A percentile compares a stretch with the other conserved stretches of the same genome.
Conservation (phyloP, 2,329 filamentous ascomycete species). For the Tricladium varicosporioides region DNA sequence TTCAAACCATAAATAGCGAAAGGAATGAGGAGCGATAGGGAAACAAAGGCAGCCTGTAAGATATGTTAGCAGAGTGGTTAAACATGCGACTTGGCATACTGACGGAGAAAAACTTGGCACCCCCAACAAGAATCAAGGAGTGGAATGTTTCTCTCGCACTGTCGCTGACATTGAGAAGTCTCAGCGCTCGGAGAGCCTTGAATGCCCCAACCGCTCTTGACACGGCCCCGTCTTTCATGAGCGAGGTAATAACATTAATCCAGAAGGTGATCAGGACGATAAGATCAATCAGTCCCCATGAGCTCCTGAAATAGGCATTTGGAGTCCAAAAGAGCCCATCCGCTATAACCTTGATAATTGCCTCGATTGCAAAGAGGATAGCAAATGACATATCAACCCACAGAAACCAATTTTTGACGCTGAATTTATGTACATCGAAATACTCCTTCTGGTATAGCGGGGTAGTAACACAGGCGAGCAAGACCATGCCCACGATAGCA, state of each 20-base stretch:
- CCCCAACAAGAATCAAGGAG: conserved; percentile 88
- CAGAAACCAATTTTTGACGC: conserved; percentile 82
- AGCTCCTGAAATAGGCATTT: conserved; percentile 93
- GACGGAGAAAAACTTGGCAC: conserved; percentile 77
- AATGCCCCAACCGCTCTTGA: conserved; percentile 93
- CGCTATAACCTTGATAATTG: conserved; percentile 86
- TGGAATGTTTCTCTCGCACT: conserved; percentile 96
- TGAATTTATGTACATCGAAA: conserved; percentile 60
- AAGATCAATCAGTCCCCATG: conserved; percentile 95
- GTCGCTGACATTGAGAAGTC: conserved; percentile 92
- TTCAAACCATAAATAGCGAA: conserved; percentile 97
- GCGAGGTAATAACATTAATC: conserved; percentile 85
- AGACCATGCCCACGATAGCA: conserved; percentile 95
- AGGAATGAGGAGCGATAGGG: conserved; percentile 87
- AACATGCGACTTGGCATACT: conserved; percentile 5
- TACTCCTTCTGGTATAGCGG: conserved; percentile 92
- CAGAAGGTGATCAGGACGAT: conserved; percentile 89
- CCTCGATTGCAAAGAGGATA: conserved; percentile 80
- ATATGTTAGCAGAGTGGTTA: conserved; percentile 37
- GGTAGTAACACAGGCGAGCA: conserved; percentile 90
- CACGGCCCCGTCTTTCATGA: conserved; percentile 78
- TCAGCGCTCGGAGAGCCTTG: conserved; percentile 88
- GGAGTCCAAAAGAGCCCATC: conserved; percentile 96
- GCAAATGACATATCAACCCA: conserved; percentile 93
- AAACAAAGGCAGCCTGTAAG: conserved; percentile 72